A percentile compares a stretch with the other conserved stretches of the same genome.
These are phyloP conservation scores for Citrus maxima DNA, from an alignment of 345 rosid species.

Conservation along the genomic window DNA sequence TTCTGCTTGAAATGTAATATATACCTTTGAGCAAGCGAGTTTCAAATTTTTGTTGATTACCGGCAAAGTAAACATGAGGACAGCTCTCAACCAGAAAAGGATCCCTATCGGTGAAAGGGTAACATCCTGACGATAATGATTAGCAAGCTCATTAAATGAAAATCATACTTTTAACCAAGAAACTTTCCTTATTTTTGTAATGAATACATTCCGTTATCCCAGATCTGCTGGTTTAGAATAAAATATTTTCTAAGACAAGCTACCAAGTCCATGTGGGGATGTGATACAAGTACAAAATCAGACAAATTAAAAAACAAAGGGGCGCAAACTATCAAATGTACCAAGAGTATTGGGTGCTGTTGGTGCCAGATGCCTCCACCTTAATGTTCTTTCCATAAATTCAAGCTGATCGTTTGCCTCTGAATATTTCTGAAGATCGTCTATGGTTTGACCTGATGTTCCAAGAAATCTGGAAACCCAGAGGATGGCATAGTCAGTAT, in stretches of 20 bases:
- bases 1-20: background rate
- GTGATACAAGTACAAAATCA: background rate
- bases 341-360: conserved; percentile 98
- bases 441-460: conserved; percentile 98
- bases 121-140: conserved; percentile 59
- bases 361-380: conserved; percentile 98
- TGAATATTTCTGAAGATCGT: conserved; percentile 88
- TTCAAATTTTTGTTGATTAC: conserved; percentile 78
- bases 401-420: conserved; percentile 80
- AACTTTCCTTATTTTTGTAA: background rate
- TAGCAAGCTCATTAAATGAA: conserved; percentile 1
- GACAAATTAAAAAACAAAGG: background rate
- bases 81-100: conserved; percentile 91
- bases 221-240: background rate
- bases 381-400: conserved; percentile 85
- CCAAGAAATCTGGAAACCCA: conserved; percentile 76
- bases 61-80: conserved; percentile 90
- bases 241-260: background rate
- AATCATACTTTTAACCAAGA: background rate
- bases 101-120: conserved; percentile 92
- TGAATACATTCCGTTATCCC: background rate
- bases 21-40: conserved; percentile 61
- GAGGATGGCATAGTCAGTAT: conserved; percentile 2
- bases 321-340: conserved; percentile 15
- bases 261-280: background rate